Conservation (phyloP, 2,329 filamentous ascomycete species). For the Aschersonia sp. region DNA sequence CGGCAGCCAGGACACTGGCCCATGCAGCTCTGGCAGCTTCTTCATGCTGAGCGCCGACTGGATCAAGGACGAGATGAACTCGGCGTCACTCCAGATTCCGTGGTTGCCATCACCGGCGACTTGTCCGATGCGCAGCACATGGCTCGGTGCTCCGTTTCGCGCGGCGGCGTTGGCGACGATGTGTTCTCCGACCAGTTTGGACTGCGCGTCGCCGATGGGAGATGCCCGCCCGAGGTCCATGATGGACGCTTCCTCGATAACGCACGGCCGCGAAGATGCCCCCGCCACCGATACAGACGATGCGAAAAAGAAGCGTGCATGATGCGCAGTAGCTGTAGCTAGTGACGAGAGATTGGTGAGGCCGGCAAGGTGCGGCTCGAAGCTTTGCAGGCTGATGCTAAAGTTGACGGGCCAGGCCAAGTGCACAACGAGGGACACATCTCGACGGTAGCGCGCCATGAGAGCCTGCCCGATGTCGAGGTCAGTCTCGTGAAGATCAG, state of each 20-base stretch:
- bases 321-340: conserved; percentile 6
- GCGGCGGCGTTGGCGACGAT: neutral
- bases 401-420: conserved; percentile 43
- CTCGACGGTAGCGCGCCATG: neutral
- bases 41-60: neutral
- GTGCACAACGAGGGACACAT: conserved; percentile 24
- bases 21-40: neutral
- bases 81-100: neutral
- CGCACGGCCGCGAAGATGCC: neutral
- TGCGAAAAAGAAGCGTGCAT: conserved; percentile 25
- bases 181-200: neutral
- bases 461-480: neutral
- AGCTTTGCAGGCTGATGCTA: conserved; percentile 32
- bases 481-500: neutral
- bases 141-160: neutral
- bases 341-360: conserved; percentile 27
- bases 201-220: neutral
- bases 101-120: neutral
- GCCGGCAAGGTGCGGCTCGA: conserved; percentile 33
- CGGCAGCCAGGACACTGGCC: neutral
- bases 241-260: neutral
- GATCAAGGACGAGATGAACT: neutral
- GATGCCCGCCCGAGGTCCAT: neutral
- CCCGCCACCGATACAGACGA: neutral
- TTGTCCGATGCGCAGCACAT: neutral